Evolutionary conservation across 2,329 filamentous ascomycete species (phyloP), one percentile per base, ranked within the genome.

Genomic region (Purpureocillium lavendulum): DNA sequence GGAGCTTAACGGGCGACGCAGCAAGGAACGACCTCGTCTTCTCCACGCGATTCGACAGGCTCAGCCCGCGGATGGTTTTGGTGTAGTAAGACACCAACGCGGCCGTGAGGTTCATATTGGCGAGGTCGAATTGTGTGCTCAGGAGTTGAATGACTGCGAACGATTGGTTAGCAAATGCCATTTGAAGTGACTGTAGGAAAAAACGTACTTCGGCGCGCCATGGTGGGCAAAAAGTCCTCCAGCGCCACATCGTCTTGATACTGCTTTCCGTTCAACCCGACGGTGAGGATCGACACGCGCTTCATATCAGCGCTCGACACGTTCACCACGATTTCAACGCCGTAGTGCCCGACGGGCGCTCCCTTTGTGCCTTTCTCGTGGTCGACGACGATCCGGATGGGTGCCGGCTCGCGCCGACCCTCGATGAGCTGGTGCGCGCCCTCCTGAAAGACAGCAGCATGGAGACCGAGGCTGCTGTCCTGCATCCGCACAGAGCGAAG

Each of bases 1-100:
- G 69, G 53, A 95, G 72, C 58, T 96, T 97, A 35, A 94, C 86
- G 0, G 90, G 89, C 1, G 89, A 96, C n/a, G 82, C 77, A 4
- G 80, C 80, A 9, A 90, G 73, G 54, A 86, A 85, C 1, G 79
- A 80, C 40, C 74, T 74, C 10, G 77, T 74, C 57, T 77, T 84
- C 52, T 81, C 77, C 1, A 74, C 70, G 31, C 81, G 74, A 26
- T 77, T 67, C 15, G 76, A 68, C 31, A 85, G 68, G 35, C 73
- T 75, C 17, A 95, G 65, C 4, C 80, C 78, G 28, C 82, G 81
- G 21, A 95, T 68, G 3, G 86, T 77, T 45, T 87, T 87, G 34
- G 80, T 80, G 54, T 95, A 84, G 48, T 84, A 87, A 10, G 80
- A 80, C 4, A 94, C 73, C 44, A 94, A 67, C 0, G 83, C 75